Base-by-base conservation (phyloP, 2,329 filamentous ascomycete genomes). In the Colletotrichum melonis region DNA sequence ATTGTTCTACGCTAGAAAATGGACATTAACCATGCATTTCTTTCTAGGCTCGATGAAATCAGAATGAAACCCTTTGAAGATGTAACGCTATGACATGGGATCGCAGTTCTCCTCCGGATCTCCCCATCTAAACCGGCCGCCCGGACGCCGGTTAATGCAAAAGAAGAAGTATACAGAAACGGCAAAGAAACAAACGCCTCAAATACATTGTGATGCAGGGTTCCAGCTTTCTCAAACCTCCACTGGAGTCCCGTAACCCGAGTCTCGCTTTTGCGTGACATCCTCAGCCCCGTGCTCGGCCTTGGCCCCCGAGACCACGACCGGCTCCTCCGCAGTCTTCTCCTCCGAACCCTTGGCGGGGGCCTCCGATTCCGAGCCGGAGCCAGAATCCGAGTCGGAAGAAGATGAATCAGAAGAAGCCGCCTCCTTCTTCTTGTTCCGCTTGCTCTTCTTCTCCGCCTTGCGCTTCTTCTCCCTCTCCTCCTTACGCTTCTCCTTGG, bases 281-380 rank as follows among this genome's bases (percentile, higher is more conserved):
- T 77, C 75, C 24, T 81, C 78, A n/a, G 78, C 80, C 8, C 80
- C 79, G 22, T 82, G 81, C 5, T 76, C 72, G 56, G 74, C 75
- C 3, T 78, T 59, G 9, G n/a, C 76, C 19, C 80, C 78, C 7
- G 77, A 76, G 1, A 14, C 24, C 52, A 24, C 63, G 52, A 24
- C 59, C 63, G 24, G 67, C 32, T 63, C 63, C n/a, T 74, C 71
- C 16, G 63, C 59, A 14, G 54, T 30, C 11, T 69, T 5, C 30
- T 19, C 35, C 64, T 55, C 69, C 16, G 42, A 22, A 22, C 19
- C 42, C 8, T 49, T 49, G 42, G 42, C 19, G 3, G 46, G 28
- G 14, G 55, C 16, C 24, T 62, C 56, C 55, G 35, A 26, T 7
- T 72, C 49, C 12, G 71, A 35, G 11, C 52, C 63, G 54, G 49